Conservation (phyloP, 169 alveolate genomes). For the Babesia sp. region DNA sequence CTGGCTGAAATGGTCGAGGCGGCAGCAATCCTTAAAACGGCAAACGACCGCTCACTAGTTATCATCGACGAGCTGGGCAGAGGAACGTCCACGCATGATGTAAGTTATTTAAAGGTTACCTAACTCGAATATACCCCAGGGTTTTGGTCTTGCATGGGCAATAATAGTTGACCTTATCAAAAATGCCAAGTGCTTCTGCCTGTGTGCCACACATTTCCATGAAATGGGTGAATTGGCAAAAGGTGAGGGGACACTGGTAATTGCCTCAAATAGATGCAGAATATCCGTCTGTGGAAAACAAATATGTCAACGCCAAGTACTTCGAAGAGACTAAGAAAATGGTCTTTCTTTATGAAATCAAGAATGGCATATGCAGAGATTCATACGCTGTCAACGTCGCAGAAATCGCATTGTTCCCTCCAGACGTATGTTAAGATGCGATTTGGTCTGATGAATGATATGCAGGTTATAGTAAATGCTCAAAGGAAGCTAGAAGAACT, state of each 20-base stretch:
- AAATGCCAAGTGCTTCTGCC: slow-evolving; percentile 88
- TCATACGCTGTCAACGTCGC: slow-evolving; percentile 95
- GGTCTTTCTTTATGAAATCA: slow-evolving; percentile 86
- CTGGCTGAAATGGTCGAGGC: slow-evolving; percentile 98
- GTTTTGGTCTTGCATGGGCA: slow-evolving; percentile 97
- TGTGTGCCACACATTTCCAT: slow-evolving; percentile 98
- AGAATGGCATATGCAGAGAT: slow-evolving; percentile 88
- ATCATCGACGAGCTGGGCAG: slow-evolving; percentile 97
- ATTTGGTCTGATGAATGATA: too few relatives aligned
- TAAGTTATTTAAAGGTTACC: background rate
- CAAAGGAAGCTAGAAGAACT: slow-evolving; percentile 40
- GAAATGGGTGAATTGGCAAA: slow-evolving; percentile 92
- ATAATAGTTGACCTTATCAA: slow-evolving; percentile 90
- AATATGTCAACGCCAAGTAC: slow-evolving; percentile 79
- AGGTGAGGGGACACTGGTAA: slow-evolving; percentile 69
- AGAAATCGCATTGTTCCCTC: slow-evolving; percentile 89
- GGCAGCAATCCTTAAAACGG: slow-evolving; percentile 89
- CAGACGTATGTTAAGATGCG: slow-evolving; percentile 49
- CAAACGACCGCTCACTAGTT: slow-evolving; percentile 88
- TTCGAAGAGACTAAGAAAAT: slow-evolving; percentile 65
- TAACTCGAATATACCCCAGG: slow-evolving; percentile 68
- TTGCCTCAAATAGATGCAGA: slow-evolving; percentile 50
- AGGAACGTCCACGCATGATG: slow-evolving; percentile 94
- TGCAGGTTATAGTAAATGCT: slow-evolving; percentile 61
- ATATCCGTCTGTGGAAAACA: slow-evolving; percentile 84